phyloP scores from a whole-genome alignment of 2,329 filamentous ascomycete species.

The Botrytis cinerea region DNA sequence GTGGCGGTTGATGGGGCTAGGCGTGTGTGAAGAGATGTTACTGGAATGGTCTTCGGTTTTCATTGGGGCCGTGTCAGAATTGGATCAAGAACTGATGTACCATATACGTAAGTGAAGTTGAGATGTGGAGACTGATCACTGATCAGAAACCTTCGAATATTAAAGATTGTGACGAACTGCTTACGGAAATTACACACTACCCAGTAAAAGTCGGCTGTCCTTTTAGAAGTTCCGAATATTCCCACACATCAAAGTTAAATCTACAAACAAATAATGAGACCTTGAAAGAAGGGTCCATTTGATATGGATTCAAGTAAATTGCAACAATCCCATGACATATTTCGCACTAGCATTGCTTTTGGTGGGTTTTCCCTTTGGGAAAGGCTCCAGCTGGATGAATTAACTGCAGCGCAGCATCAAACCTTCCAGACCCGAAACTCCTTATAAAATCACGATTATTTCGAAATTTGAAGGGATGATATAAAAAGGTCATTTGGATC shows the following conservation, averaged over 20 bases:
- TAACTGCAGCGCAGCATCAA: background rate
- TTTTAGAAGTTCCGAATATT: background rate
- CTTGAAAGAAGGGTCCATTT: background rate
- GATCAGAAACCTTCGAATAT: background rate
- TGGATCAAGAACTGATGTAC: background rate
- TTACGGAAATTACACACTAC: background rate
- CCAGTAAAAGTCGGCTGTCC: background rate
- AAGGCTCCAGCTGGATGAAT: background rate
- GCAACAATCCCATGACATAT: background rate
- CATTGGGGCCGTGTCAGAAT: background rate
- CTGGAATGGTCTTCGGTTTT: background rate
- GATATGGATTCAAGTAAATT: background rate
- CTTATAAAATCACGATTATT: background rate
- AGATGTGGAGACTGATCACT: too few relatives aligned
- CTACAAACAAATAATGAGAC: background rate
- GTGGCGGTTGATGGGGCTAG: background rate
- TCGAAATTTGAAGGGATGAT: background rate
- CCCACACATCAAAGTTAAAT: background rate
- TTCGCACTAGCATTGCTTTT: background rate
- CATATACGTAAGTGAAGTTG: background rate
- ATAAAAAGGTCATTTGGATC: background rate
- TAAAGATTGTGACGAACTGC: too few relatives aligned
- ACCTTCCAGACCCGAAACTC: background rate
- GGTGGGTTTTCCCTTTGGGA: background rate
- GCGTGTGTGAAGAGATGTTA: background rate